Evolutionary conservation across 2,329 filamentous ascomycete genomes (phyloP), one percentile per base, ranked within the genome.

Genomic region (Cordyceps fumosorosea): DNA sequence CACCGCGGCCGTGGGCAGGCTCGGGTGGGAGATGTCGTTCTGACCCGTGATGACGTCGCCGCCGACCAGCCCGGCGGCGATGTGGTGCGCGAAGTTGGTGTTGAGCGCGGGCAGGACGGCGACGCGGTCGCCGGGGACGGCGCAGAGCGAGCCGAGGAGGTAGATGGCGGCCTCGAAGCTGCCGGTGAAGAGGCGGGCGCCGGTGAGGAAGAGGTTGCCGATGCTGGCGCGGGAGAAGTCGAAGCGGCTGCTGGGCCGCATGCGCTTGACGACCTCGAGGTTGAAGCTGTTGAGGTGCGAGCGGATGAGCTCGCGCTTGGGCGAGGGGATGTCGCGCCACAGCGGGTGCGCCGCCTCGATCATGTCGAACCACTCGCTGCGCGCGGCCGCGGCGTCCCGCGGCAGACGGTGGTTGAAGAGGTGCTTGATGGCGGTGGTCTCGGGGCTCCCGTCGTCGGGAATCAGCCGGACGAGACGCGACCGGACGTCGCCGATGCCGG

Each of bases 11-110:
- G 87, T 89, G 0, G 86, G 86, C 45, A 82, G 85, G 50, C 86
- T 88, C 0, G 92, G 92, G 69, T 96, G 93, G 0, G 89, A 93
- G 68, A 96, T 96, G 70, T 90, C 89, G 73, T 97, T 97, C 72
- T 98, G 95, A 0, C 93, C 93, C 0, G 90, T 89, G 67, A 98
- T 96, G 29, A 89, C 78, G 0, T 84, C 86, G 8, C 90, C 91
- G 71, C 96, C 85, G 20, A 80, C 78, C 0, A 98, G 81, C 0
- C 89, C 89, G 2, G 92, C 93, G 6, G 89, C 91, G 67, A 98
- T 98, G 74, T 98, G 93, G 69, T 96, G 90, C 0, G 91, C 91
- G 77, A 97, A 97, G 73, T 96, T 98, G 65, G 89, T 92, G 78
- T 96, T 96, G 68, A 98, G 90, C 4, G 90, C 91, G 0, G 93